A percentile compares a stretch with the other conserved stretches of the same genome.
Conservation (phyloP, 2,329 filamentous ascomycete genomes). For the Cadophora malorum region DNA sequence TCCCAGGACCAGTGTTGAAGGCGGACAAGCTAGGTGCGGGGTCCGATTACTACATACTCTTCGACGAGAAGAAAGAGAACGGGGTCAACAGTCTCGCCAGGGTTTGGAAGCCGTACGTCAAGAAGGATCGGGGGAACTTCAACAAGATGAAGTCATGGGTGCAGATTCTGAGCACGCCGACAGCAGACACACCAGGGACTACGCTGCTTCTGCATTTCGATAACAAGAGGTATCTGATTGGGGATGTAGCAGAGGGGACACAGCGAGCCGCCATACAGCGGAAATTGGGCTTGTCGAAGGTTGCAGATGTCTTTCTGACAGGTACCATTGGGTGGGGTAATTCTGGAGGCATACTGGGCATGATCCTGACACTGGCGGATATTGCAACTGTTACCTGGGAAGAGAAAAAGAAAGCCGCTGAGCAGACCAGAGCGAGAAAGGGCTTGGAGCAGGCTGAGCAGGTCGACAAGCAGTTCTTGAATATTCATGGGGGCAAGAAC, state of each 20-base stretch:
- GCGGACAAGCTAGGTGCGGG: background rate
- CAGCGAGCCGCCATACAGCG: slow-evolving; percentile 73
- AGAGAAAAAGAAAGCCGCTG: slow-evolving; percentile 50
- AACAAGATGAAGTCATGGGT: slow-evolving; percentile 72
- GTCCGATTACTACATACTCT: slow-evolving; percentile 24
- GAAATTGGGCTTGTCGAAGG: slow-evolving; percentile 66
- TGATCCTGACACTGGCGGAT: slow-evolving; percentile 85
- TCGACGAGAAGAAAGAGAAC: slow-evolving; percentile 21
- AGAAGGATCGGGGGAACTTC: background rate
- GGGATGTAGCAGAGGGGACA: slow-evolving; percentile 81
- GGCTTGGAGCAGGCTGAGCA: slow-evolving; percentile 25
- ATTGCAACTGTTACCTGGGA: slow-evolving; percentile 55
- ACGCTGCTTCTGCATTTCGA: slow-evolving; percentile 81
- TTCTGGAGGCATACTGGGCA: slow-evolving; percentile 82
- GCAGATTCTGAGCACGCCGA: slow-evolving; percentile 81
- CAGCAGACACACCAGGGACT: slow-evolving; percentile 85
- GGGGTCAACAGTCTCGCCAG: slow-evolving; percentile 18
- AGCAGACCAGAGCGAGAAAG: slow-evolving; percentile 44
- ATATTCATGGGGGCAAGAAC: slow-evolving; percentile 83
- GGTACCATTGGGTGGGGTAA: slow-evolving; percentile 78
- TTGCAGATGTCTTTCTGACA: slow-evolving; percentile 82
- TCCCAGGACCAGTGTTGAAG: slow-evolving; percentile 24
- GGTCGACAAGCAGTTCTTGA: slow-evolving; percentile 52
- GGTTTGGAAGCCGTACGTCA: background rate
- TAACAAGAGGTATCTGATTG: slow-evolving; percentile 83